Evolutionary conservation across 179 eudicot species (phyloP), one percentile per base, ranked within the genome.

Genomic region (Silene coronaria): DNA sequence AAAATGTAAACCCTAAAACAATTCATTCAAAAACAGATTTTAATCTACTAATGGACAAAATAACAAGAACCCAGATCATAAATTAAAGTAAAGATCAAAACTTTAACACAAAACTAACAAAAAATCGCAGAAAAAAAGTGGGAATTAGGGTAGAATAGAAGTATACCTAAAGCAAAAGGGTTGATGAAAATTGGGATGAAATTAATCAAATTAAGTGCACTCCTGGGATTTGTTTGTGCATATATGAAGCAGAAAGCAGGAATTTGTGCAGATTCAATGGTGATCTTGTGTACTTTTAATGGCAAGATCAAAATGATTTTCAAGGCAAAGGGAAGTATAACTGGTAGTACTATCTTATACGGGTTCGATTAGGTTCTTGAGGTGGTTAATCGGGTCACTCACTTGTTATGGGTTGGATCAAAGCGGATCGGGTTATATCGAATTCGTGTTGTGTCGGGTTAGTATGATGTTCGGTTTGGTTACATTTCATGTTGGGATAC

Each of bases 81-180:
- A n/a, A 53, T 53, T 53, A 0, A 53, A 53, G 21, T 53, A 53
- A 53, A 53, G 58, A 53, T 16, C 65, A 60, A 60, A 21, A 60
- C 17, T 60, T 23, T 24, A 60, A 60, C 65, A 60, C 32, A 11
- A 60, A 60, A 60, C 24, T 3, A 24, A 22, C 16, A 24, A 24
- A 24, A 6, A 22, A 60, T 0, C 3, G 30, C 2, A 24, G 16
- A 13, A 24, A 24, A 22, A 22, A 8, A 24, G 13, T 60, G 65
- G 28, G 65, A 60, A 59, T 22, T 60, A 60, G 30, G 28, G 26
- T 60, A 42, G 48, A 22, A 57, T 19, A 57, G 3, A 57, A 19
- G 14, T 60, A 60, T 60, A 60, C 65, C 65, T 60, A 23, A 17
- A 60, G 65, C 65, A 60, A 60, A 60, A 60, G 28, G 32, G 26